Conservation (phyloP, 129 eudicot species). For the Mikania micrantha region DNA sequence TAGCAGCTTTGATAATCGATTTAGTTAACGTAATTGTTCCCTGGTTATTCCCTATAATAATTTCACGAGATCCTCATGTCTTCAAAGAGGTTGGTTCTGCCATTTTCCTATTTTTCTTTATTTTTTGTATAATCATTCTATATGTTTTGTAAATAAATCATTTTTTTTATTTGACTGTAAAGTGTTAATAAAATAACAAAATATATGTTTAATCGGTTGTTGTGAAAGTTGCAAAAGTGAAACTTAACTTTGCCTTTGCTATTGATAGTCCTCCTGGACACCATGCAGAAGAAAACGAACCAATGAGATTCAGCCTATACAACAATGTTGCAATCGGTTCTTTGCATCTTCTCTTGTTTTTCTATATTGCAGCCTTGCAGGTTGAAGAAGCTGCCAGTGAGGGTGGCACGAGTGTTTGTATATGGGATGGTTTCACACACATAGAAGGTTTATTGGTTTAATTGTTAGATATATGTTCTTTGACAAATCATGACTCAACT, state of each 20-base stretch:
- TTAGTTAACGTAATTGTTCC: no score
- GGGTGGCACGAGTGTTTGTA: constrained; percentile 66
- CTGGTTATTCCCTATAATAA: no score
- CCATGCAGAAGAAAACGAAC: constrained; percentile 80
- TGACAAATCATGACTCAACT: constrained; percentile 2
- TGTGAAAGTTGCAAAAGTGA: constrained; percentile 85
- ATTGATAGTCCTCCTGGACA: constrained; percentile 99
- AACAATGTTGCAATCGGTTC: constrained; percentile 79
- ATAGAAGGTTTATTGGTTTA: constrained; percentile 35
- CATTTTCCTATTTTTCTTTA: no score
- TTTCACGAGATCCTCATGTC: no score
- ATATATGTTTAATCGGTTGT: constrained; percentile 50
- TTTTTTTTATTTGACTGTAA: neutral
- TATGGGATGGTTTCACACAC: constrained; percentile 64
- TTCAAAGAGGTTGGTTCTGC: no score
- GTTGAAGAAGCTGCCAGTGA: constrained; percentile 73
- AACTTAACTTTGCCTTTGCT: constrained; percentile 84
- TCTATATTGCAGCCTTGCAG: constrained; percentile 33
- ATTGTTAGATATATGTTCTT: neutral
- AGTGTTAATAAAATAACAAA: neutral
- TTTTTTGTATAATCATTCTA: neutral
- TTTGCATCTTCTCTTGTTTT: constrained; percentile 9
- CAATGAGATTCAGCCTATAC: constrained; percentile 87
- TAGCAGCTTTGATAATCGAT: no score
- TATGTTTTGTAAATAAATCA: neutral